Conservation (phyloP, 306 rosid genomes). For the Trifolium fragiferum region DNA sequence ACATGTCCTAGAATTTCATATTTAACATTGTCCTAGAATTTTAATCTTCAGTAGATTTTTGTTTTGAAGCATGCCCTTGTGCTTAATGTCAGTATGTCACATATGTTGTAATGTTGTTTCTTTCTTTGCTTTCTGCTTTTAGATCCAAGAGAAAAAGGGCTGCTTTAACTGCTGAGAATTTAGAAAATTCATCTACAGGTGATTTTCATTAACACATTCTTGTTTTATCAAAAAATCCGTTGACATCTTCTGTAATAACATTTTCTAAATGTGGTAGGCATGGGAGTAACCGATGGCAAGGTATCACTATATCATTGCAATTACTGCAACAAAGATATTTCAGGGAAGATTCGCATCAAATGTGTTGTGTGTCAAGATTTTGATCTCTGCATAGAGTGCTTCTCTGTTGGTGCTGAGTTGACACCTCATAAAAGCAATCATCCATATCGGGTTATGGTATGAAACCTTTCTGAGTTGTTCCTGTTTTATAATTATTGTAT, state of each 20-base stretch:
- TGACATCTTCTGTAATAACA: slow-evolving; percentile 6
- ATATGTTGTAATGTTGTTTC: slow-evolving; percentile 23
- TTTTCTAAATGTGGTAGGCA: slow-evolving; percentile 57
- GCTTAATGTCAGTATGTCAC: slow-evolving; percentile 8
- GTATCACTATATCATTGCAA: slow-evolving; percentile 85
- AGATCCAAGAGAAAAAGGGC: slow-evolving; percentile 70
- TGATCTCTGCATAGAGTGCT: slow-evolving; percentile 78
- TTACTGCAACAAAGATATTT: slow-evolving; percentile 93
- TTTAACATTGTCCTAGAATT: not conserved
- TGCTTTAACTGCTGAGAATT: slow-evolving; percentile 54
- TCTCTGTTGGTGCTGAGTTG: slow-evolving; percentile 93
- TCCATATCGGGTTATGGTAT: slow-evolving; percentile 70
- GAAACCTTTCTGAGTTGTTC: slow-evolving; percentile 14
- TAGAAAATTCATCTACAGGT: slow-evolving; percentile 48
- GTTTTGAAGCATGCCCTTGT: slow-evolving; percentile 4
- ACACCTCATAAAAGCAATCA: slow-evolving; percentile 88
- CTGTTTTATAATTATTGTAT: slow-evolving; percentile 32
- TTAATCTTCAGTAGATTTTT: not conserved
- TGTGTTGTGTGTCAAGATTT: slow-evolving; percentile 87
- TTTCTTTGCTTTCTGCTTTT: slow-evolving; percentile 31
- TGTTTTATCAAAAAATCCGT: not conserved
- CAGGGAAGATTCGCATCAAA: slow-evolving; percentile 83
- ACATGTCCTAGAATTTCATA: not conserved
- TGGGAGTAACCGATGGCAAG: slow-evolving; percentile 69
- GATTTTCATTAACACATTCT: slow-evolving; percentile 2